A percentile compares a stretch with the other conserved stretches of the same genome.
These are phyloP conservation scores for Strigomonas galati DNA, from an alignment of 208 protist genomes.

Conservation along the genomic window DNA sequence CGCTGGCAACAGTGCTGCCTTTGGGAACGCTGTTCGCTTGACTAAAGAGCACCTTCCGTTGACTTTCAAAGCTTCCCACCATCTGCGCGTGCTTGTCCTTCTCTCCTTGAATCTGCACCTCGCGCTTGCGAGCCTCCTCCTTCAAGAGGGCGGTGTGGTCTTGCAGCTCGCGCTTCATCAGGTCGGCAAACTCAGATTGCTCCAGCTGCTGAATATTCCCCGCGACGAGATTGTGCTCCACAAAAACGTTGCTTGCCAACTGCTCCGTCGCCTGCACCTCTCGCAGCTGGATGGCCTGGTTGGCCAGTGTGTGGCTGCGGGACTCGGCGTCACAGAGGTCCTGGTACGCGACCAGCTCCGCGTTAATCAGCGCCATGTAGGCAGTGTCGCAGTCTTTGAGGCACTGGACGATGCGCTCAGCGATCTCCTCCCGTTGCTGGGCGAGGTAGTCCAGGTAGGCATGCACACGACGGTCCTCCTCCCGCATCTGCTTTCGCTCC, in stretches of 20 bases:
- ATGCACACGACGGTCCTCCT: slow-evolving; percentile 41
- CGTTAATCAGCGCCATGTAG: neutral
- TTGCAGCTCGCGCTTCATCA: neutral
- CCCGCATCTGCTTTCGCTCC: slow-evolving; percentile 40
- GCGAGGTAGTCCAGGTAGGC: slow-evolving; percentile 20
- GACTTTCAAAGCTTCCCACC: neutral
- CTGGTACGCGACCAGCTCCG: slow-evolving; percentile 18
- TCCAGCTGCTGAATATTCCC: neutral
- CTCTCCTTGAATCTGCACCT: neutral
- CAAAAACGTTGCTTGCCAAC: slow-evolving; percentile 23
- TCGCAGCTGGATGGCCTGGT: slow-evolving; percentile 27
- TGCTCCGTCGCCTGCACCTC: slow-evolving; percentile 28
- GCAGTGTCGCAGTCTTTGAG: slow-evolving; percentile 10
- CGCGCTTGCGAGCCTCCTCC: neutral
- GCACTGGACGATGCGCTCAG: slow-evolving; percentile 18
- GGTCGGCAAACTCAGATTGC: neutral
- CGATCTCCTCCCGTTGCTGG: slow-evolving; percentile 20
- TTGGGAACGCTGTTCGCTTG: neutral
- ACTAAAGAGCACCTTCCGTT: neutral
- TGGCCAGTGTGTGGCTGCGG: slow-evolving; percentile 22
- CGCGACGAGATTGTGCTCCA: slow-evolving; percentile 7
- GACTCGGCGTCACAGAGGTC: slow-evolving; percentile 16
- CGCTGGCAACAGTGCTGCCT: too few species aligned
- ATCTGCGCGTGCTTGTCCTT: neutral
- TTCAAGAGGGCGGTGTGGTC: neutral